phyloP scores from a whole-genome alignment of 768 basidiomycete species.

The Suillus bovinus region DNA sequence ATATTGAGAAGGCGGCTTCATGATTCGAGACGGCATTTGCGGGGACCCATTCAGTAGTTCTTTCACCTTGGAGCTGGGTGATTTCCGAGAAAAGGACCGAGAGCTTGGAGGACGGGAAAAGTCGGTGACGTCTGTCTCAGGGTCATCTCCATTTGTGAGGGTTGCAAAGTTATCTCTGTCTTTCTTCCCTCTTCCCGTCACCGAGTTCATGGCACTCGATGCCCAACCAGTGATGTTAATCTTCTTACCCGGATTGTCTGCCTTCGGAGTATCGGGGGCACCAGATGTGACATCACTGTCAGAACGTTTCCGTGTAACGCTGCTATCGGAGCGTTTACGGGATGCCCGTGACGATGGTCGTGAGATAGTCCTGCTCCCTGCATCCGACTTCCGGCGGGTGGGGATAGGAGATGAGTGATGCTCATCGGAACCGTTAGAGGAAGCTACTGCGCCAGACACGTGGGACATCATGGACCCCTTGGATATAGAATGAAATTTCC shows the following conservation, averaged over 20 bases:
- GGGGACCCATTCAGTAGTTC: slow-evolving; percentile 28
- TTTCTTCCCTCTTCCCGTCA: slow-evolving; percentile 58
- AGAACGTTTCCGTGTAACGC: slow-evolving; percentile 56
- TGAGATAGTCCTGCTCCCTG: slow-evolving; percentile 44
- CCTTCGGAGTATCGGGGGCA: slow-evolving; percentile 37
- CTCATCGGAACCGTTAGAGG: slow-evolving; percentile 39
- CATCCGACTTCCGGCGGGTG: slow-evolving; percentile 43
- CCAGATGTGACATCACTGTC: slow-evolving; percentile 51
- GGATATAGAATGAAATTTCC: slow-evolving; percentile 35
- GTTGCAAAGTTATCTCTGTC: slow-evolving; percentile 63
- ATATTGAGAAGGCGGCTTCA: slow-evolving; percentile 51
- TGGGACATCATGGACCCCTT: slow-evolving; percentile 31
- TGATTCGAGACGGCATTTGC: slow-evolving; percentile 37
- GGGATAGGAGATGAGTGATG: slow-evolving; percentile 23
- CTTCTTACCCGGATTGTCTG: slow-evolving; percentile 42
- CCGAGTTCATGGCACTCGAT: slow-evolving; percentile 60
- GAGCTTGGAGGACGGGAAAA: slow-evolving; percentile 38
- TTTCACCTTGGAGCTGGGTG: slow-evolving; percentile 24
- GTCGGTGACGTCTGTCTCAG: slow-evolving; percentile 21
- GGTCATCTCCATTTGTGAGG: slow-evolving; percentile 43
- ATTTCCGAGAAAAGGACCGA: slow-evolving; percentile 31
- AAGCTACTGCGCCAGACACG: slow-evolving; percentile 10
- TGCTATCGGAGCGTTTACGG: slow-evolving; percentile 63
- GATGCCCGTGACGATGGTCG: slow-evolving; percentile 61
- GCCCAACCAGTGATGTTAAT: slow-evolving; percentile 53